A percentile compares a stretch with the other conserved stretches of the same genome.
Evolutionary conservation across 192 early-diverging fungal genomes (phyloP).

Genomic region (Coemansia sp.): DNA sequence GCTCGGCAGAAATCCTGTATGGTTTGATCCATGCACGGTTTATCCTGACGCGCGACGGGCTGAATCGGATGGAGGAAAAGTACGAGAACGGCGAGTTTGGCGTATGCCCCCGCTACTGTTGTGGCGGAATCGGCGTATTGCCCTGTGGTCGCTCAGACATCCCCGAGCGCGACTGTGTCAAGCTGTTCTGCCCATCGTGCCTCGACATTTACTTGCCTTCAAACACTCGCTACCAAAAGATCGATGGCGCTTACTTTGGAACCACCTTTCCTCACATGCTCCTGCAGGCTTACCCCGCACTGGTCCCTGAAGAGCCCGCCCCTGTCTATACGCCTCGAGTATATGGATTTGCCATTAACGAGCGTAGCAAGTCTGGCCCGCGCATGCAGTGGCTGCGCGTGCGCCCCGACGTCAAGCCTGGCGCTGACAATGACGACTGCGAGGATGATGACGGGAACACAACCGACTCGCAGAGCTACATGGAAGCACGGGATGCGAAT

Average conservation of each 20-base stretch:
- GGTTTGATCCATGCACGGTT: conserved; percentile 92
- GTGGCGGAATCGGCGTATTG: conserved; percentile 60
- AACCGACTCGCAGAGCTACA: conserved; percentile 40
- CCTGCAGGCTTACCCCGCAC: conserved; percentile 81
- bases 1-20: conserved; percentile 89
- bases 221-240: conserved; percentile 62
- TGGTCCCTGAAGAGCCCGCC: conserved; percentile 58
- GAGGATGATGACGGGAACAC: conserved; percentile 15
- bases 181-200: conserved; percentile 79
- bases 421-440: conserved; percentile 8
- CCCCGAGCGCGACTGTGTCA: conserved; percentile 66
- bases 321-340: conserved; percentile 79
- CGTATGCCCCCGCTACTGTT: conserved; percentile 70
- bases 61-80: conserved; percentile 80
- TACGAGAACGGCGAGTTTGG: conserved; percentile 78
- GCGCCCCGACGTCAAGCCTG: conserved; percentile 30
- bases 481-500: conserved; percentile 28
- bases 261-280: conserved; percentile 94
- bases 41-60: conserved; percentile 82
- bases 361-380: conserved; percentile 72
- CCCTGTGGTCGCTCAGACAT: conserved; percentile 73
- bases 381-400: conserved; percentile 91
- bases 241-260: conserved; percentile 93
- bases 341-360: conserved; percentile 90
- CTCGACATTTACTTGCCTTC: conserved; percentile 75